Conservation (phyloP, 345 rosid genomes). For the Psidium friedrichsthalianum region DNA sequence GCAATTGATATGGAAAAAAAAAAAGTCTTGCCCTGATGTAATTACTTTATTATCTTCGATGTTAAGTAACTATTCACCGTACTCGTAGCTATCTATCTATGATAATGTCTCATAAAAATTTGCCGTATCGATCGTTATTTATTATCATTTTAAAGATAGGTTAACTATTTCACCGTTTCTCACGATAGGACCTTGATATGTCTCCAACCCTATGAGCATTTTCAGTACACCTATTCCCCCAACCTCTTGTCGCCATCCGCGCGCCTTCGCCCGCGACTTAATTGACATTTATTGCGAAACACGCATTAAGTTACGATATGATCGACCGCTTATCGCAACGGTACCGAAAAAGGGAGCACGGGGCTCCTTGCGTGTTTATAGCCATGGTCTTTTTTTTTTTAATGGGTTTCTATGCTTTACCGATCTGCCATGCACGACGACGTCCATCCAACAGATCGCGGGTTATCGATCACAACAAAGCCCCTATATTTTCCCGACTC, state of each 20-base stretch:
- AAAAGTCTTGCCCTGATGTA: too few species aligned
- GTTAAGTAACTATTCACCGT: neutral
- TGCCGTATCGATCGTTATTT: neutral
- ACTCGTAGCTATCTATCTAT: neutral
- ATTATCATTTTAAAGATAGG: neutral
- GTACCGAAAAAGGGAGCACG: neutral
- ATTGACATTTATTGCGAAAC: neutral
- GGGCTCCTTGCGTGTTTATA: neutral
- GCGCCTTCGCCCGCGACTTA: accelerated
- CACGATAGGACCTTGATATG: neutral
- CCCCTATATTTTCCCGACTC: neutral
- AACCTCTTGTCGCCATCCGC: neutral
- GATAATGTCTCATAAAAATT: neutral
- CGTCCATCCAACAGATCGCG: neutral
- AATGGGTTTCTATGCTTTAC: neutral
- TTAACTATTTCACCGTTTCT: neutral
- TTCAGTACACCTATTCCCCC: neutral
- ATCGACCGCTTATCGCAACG: accelerated
- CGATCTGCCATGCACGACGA: neutral
- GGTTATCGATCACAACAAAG: neutral
- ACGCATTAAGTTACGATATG: neutral
- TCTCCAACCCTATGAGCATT: neutral
- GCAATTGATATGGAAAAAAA: too few species aligned
- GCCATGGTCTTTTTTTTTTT: neutral
- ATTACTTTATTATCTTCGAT: neutral